Base-by-base conservation (phyloP, 768 basidiomycete genomes). In the Hypholoma fasciculare region DNA sequence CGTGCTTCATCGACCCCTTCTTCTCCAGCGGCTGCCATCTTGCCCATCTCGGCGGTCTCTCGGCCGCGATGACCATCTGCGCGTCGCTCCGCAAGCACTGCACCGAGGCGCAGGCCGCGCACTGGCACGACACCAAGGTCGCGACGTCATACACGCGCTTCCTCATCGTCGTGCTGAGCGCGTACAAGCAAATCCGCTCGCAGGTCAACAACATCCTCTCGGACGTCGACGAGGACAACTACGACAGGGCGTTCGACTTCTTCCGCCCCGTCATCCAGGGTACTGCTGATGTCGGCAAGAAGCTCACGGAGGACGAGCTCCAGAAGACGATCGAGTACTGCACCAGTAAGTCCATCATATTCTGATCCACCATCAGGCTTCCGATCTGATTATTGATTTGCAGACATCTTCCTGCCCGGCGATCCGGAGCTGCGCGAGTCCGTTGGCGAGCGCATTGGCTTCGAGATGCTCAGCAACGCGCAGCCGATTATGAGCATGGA, bases 1-100 rank as follows among this genome's bases (percentile, higher is more conserved):
- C 68, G 42, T 69, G 71, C 2, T 85, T 83, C 65, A 85, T 87
- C 55, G 85, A 87, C 61, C 85, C 85, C 0, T 80, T 86, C 70
- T 87, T 87, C 71, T 86, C 85, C 4, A 82, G 80, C 51, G 77
- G 77, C 0, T 73, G 78, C 23, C 77, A 79, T 63, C 68, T 78
- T 16, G 77, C 77, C 4, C 65, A 76, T 42, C 66, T 69, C 5
- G 68, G 72, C n/a, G 76, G 65, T 4, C 67, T 79, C n/a, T 70
- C 75, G 3, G 76, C 77, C 5, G 75, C 77, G 1, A 48, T 66
- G 9, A 67, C 75, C 0, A 72, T 78, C 23, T 57, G 65, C 26
- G 69, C 75, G 3, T 66, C 72, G 1, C 67, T 77, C 17, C 63
- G 63, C n/a, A 71, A 69, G 7, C 58, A 73, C 1, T 63, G 59